Evolutionary conservation across 1,284 basidiomycete genomes (phyloP), one percentile per base, ranked within the genome.

Genomic region (Ceratobasidium sp.): DNA sequence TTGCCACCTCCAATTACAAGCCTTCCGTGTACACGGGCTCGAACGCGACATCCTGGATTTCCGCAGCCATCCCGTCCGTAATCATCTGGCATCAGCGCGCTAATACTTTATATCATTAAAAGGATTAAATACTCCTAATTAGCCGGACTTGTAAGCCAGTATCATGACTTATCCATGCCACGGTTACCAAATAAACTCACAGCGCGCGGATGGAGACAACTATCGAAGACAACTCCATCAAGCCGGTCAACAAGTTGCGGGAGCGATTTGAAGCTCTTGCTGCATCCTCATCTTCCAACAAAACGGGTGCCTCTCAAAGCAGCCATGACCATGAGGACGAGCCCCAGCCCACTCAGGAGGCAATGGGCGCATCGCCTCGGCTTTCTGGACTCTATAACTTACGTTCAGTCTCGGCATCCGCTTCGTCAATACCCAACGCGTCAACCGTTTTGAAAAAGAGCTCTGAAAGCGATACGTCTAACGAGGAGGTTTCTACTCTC

Each of bases 211-310:
- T 69, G 65, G 65, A 69, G 16, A n/a, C 50, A 28, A 34, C 34
- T 34, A 57, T 69, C 9, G 65, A 69, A 28, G 65, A 57, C 34
- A 57, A 57, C 36, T 57, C 65, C 8, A 69, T 69, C 65, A 69
- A 69, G 21, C 65, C 65, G n/a, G 65, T 69, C 9, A 57, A 57
- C 52, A 69, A 69, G 52, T 23, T 69, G 21, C 50, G 65, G 16
- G 52, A 69, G 26, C 65, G 65, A n/a, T 69, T 69, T 57, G 65
- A 69, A 57, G 65, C 65, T n/a, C 52, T 69, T 8, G 65, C 60
- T 16, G 60, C 41, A 26, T 28, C 65, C 16, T 57, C 65, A 9
- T 45, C 65, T 6, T n/a, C 50, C 65, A 45, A 23, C 14, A 55
- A 45, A 39, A 9, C 62, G 5, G 26, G 48, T 16, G 21, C 34